Base-by-base conservation (phyloP, 2,329 filamentous ascomycete species). In the Helminthosporium solani region DNA sequence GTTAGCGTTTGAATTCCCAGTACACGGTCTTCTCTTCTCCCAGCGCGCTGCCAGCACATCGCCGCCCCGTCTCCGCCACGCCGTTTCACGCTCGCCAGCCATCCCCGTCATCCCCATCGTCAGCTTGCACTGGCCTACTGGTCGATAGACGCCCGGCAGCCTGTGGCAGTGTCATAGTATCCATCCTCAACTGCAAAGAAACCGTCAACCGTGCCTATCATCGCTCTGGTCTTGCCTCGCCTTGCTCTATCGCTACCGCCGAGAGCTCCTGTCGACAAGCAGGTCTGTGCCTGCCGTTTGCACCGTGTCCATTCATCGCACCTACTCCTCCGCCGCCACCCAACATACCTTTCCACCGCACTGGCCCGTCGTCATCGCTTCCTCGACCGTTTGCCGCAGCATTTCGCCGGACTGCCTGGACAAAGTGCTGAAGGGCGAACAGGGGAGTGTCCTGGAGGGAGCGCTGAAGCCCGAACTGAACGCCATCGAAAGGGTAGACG, bases 21-120 rank as follows among this genome's bases (percentile, higher is more conserved):
- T 31, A 31, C 7, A 31, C 28, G 28, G 14, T n/a, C 28, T 12
- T 14, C 28, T 6, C 48, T 46, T 49, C 38, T 31, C 28, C 7
- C 14, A 44, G 47, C 48, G 49, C 45, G 47, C 56, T 57, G 52
- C 57, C 56, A 57, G 38, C 57, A 44, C 51, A 53, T 43, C 46
- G 46, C 40, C 48, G 47, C 44, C 31, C 44, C 44, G 47, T 27
- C 43, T 45, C 47, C 44, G 47, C 46, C 50, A 25, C 35, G 33
- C 47, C 44, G 55, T 57, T 57, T 58, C 60, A 55, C 42, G 44
- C 36, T 28, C 53, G 35, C 46, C 53, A 41, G 46, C 49, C 37
- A 42, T 50, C 56, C 53, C 52, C 57, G 54, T 48, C 50, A 40
- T 37, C 51, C 38, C n/a, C n/a, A n/a, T 12, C 39, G 49, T 52